These are phyloP conservation scores for Pythium sukuiense DNA, from an alignment of 352 stramenopile genomes.

Conservation along the genomic window DNA sequence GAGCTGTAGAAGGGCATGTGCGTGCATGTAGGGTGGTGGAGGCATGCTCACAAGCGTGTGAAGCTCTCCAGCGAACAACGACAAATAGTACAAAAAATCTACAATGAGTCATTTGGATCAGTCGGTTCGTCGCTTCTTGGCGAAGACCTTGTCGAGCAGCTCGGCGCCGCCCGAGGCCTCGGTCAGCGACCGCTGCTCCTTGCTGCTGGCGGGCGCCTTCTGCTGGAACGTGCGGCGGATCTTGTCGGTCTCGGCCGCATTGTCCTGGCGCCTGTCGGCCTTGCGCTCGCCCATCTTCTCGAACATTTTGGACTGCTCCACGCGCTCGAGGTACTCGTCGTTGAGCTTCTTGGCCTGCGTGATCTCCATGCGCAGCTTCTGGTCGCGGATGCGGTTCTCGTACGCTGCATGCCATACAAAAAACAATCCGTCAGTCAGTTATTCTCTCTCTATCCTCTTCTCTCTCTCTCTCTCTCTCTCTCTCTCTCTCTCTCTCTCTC, in stretches of 20 bases:
- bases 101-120: background rate
- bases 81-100: background rate
- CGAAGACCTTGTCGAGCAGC: conserved; percentile 75
- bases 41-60: too few relatives aligned
- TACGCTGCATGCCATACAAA: conserved; percentile 38
- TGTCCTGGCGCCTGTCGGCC: conserved; percentile 25
- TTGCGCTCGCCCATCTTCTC: conserved; percentile 87
- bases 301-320: conserved; percentile 86
- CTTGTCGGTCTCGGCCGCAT: conserved; percentile 30
- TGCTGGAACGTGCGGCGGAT: conserved; percentile 79
- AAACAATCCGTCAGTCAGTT: background rate
- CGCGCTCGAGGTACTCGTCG: conserved; percentile 82
- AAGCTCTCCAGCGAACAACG: conserved; percentile 1
- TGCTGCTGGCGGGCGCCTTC: conserved; percentile 68
- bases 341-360: conserved; percentile 87
- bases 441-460: background rate
- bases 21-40: too few relatives aligned
- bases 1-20: conserved; percentile 33
- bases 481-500: too few relatives aligned
- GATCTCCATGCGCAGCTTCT: conserved; percentile 87
- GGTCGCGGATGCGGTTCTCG: conserved; percentile 84
- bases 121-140: conserved; percentile 61
- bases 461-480: too few relatives aligned
- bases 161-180: conserved; percentile 30
- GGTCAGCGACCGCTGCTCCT: conserved; percentile 57